Evolutionary conservation across 441 rosid genomes (phyloP), one percentile per base, ranked within the genome.

Genomic region (Lagerstroemia fauriei): DNA sequence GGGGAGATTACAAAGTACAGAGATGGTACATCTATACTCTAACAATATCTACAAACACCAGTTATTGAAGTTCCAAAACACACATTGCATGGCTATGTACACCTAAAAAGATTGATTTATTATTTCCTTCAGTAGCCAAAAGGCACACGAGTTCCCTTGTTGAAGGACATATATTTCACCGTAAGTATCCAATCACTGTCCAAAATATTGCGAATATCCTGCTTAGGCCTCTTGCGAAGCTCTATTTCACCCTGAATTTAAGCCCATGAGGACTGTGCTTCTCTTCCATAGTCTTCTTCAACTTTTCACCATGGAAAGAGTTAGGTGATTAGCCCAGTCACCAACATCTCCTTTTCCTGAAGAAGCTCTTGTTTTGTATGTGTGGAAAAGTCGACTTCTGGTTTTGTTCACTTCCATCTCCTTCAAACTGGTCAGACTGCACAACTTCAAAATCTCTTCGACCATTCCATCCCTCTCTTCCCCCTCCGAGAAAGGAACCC

Each of bases 361-460:
- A 85, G 46, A 78, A 78, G 9, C 66, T 41, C 9, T 66, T 31
- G 32, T 81, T 57, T 14, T 38, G 34, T 0, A 20, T 9, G 9
- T 20, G 0, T 1, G 18, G 41, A 76, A 38, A 38, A 38, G 44
- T 6, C 44, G 6, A 2, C 6, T 38, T 18, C 72, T 75, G 32
- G 61, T 78, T 81, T 77, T 85, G 75, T 87, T 85, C 34, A 75
- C 84, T n/a, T 81, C 78, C 78, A 83, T 75, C 27, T 61, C 82
- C 77, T 84, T 88, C 85, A 87, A 73, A 56, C 46, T 80, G 75
- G 77, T 66, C 12, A 88, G 82, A 83, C 87, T 83, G 65, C 92
- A 90, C 13, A 87, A 75, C 61, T 85, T 61, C 47, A 82, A 80
- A 0, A 88, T 77, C 80, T 86, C 77, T 80, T 82, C 83, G 75